Conservation (phyloP, 306 rosid species). For the Sicyos edulis region DNA sequence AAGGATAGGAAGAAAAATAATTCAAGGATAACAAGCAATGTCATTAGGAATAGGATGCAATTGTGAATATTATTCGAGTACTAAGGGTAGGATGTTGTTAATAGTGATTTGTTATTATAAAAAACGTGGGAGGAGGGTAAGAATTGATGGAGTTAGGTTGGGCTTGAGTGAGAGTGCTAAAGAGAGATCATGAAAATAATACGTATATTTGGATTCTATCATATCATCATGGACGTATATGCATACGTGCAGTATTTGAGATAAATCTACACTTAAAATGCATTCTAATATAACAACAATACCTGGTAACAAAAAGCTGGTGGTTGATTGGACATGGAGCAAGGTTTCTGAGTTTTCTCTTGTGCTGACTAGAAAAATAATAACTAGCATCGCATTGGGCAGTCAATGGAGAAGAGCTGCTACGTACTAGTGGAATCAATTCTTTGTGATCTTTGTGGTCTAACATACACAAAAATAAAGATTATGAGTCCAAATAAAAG, state of each 20-base stretch:
- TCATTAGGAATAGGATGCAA: not conserved
- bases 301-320: conserved; percentile 84
- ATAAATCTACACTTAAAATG: not conserved
- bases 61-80: not conserved
- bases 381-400: conserved; percentile 45
- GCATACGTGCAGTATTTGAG: not conserved
- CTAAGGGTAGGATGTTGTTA: too few relatives aligned
- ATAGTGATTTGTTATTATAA: too few relatives aligned
- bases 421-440: conserved; percentile 39
- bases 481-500: not conserved
- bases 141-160: not conserved
- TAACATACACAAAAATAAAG: conserved; percentile 31
- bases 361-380: conserved; percentile 79
- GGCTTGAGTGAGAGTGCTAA: too few relatives aligned
- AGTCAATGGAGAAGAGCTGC: conserved; percentile 33
- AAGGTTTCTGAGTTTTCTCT: conserved; percentile 80
- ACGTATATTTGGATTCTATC: not conserved
- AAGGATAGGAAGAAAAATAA: too few relatives aligned
- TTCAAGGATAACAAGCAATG: too few relatives aligned
- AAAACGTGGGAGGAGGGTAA: too few relatives aligned
- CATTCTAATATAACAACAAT: not conserved
- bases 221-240: not conserved
- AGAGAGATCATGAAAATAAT: too few relatives aligned
- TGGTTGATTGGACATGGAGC: conserved; percentile 69
- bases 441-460: conserved; percentile 75